Base-by-base conservation (phyloP, 139 green algal genomes). In the Asterochloris erici region DNA sequence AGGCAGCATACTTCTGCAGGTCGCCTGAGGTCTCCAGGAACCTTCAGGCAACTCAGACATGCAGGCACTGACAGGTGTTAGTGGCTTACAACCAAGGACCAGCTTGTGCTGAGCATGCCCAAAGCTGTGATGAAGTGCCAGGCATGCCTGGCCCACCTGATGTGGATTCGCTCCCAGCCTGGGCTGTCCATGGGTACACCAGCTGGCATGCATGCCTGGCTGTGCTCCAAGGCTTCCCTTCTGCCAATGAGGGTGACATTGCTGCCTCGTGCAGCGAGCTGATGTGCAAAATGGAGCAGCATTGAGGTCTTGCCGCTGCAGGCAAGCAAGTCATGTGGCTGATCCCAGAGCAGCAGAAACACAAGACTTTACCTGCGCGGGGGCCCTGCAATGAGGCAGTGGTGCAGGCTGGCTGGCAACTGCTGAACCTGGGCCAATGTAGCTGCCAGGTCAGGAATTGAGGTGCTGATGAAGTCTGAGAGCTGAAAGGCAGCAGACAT, bases 281-380 rank as follows among this genome's bases (percentile, higher is more conserved):
- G 79, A 71, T 84, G 79, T 24, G 80, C 80, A 64, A 68, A 84
- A 21, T 79, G 80, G 14, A 84, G 47, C 71, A 84, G 64, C 0
- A 84, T 69, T 14, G 80, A 77, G 10, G 80, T 84, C 69, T 78
- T 77, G 71, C 80, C 80, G 14, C 80, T 84, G 80, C 80, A 74
- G 16, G 14, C 10, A 60, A 63, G 9, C 11, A 21, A 26, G 54
- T 19, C 10, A 28, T 71, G 2, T 29, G 24, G n/a, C 0, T 62
- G 14, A 1, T 54, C 15, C 71, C 17, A 62, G 14, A 61, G 0
- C 10, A 63, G n/a, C 11, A 17, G 17, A 14, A 12, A 15, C n/a
- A 61, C 0, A 12, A 15, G 14, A 64, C 27, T 28, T 54, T 14
- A 82, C 78, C 78, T 82, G 62, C 78, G 63, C 14, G 63, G 27